phyloP scores from a whole-genome alignment of 139 green algal genomes.

The Eudorina sp. region DNA sequence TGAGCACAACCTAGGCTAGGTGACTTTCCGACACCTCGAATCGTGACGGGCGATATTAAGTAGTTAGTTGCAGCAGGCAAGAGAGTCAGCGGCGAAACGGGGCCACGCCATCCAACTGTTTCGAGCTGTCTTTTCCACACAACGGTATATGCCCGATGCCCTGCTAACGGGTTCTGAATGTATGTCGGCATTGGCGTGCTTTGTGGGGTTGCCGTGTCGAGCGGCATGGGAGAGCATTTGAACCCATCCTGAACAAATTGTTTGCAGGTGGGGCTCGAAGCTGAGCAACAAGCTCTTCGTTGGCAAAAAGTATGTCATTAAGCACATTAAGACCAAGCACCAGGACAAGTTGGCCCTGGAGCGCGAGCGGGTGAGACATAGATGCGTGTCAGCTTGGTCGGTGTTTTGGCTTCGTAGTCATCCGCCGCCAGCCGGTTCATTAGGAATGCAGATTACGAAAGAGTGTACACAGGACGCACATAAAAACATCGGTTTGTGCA shows the following conservation, averaged over 20 bases:
- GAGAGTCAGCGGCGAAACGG: not conserved
- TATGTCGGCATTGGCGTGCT: not conserved
- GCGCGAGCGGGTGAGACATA: conserved; percentile 56
- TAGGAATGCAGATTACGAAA: no score
- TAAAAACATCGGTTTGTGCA: no score
- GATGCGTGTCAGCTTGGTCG: no score
- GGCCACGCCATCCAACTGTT: conserved; percentile 4
- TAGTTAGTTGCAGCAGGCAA: not conserved
- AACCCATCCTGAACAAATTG: not conserved
- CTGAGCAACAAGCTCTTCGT: conserved; percentile 91
- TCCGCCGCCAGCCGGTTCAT: no score
- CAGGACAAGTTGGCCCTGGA: conserved; percentile 74
- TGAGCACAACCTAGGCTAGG: not conserved
- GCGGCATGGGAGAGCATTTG: no score
- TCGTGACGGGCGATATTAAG: not conserved
- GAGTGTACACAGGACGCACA: no score
- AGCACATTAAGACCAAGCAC: conserved; percentile 93
- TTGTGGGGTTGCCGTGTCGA: no score
- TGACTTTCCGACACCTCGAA: not conserved
- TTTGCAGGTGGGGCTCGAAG: conserved; percentile 86
- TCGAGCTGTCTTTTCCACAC: conserved; percentile 8
- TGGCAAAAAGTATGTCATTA: conserved; percentile 89
- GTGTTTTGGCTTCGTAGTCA: no score
- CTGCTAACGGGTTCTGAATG: not conserved
- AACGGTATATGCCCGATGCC: conserved; percentile 11